Percentiles rank a stretch among this genome's conserved stretches.
phyloP scores from a whole-genome alignment of 345 rosid genomes.

The Citrus mangshanensis region DNA sequence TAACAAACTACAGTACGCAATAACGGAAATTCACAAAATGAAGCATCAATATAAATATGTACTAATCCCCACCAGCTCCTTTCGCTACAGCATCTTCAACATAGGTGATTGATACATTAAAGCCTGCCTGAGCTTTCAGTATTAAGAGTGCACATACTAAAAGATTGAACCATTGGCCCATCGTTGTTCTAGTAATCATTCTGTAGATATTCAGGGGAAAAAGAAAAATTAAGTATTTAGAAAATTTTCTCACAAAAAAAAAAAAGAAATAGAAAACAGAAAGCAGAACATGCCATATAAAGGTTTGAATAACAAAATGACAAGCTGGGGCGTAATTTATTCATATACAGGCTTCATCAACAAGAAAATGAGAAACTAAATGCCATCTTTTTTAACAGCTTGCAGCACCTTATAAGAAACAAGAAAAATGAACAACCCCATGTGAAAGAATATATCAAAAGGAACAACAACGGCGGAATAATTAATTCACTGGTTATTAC shows the following conservation, averaged over 20 bases:
- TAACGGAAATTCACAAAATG: neutral
- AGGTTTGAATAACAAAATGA: neutral
- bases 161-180: constrained; percentile 41
- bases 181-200: constrained; percentile 45
- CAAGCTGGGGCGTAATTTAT: neutral
- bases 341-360: neutral
- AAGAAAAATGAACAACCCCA: neutral
- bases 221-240: neutral
- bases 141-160: constrained; percentile 36
- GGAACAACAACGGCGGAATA: neutral
- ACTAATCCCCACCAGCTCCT: constrained; percentile 69
- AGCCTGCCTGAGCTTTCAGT: constrained; percentile 38
- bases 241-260: too few relatives aligned
- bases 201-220: constrained; percentile 32
- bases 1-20: neutral
- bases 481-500: constrained; percentile 18
- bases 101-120: constrained; percentile 50
- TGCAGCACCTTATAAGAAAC: neutral
- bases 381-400: neutral
- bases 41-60: neutral
- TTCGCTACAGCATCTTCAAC: constrained; percentile 62
- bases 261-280: too few relatives aligned
- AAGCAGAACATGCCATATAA: neutral
- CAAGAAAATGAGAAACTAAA: neutral
- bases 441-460: neutral